These are phyloP conservation scores for Amesomyces nigricolor DNA, from an alignment of 2,329 filamentous ascomycete species.

Conservation along the genomic window DNA sequence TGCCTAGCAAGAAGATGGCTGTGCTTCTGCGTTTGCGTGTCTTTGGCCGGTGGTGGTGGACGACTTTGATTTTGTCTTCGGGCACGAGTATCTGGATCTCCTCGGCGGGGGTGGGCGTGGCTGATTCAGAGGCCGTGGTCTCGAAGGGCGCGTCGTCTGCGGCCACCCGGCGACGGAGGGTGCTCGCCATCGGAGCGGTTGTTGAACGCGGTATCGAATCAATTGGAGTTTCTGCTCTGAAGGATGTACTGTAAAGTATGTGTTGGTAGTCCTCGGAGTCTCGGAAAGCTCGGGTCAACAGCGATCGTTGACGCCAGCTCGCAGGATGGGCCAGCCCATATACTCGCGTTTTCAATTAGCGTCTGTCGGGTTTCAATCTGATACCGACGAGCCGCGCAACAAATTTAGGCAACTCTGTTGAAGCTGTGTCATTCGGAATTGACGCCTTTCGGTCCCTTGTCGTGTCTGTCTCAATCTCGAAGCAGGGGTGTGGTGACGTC, in stretches of 20 bases:
- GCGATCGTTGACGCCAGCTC: not conserved
- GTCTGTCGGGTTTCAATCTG: not conserved
- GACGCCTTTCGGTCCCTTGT: no score
- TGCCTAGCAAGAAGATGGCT: constrained; percentile 81
- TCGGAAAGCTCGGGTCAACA: not conserved
- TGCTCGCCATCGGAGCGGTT: constrained; percentile 25
- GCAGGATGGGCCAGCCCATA: not conserved
- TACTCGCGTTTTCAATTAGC: not conserved
- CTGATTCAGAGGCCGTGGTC: constrained; percentile 32
- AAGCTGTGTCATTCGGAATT: no score
- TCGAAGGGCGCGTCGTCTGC: constrained; percentile 28
- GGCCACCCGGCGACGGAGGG: constrained; percentile 26
- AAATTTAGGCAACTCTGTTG: no score
- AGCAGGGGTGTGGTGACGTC: no score
- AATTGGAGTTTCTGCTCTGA: not conserved
- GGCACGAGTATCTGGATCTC: constrained; percentile 16
- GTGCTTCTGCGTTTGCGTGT: constrained; percentile 68
- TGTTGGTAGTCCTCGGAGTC: not conserved
- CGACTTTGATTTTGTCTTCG: constrained; percentile 33
- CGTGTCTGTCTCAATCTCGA: no score
- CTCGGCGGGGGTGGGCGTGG: constrained; percentile 24
- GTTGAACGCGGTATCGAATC: not conserved
- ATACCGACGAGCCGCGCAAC: not conserved
- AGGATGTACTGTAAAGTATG: no score
- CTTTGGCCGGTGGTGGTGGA: constrained; percentile 42